Evolutionary conservation across 805 yeast species (phyloP).

Genomic region (Candida mattraensis): DNA sequence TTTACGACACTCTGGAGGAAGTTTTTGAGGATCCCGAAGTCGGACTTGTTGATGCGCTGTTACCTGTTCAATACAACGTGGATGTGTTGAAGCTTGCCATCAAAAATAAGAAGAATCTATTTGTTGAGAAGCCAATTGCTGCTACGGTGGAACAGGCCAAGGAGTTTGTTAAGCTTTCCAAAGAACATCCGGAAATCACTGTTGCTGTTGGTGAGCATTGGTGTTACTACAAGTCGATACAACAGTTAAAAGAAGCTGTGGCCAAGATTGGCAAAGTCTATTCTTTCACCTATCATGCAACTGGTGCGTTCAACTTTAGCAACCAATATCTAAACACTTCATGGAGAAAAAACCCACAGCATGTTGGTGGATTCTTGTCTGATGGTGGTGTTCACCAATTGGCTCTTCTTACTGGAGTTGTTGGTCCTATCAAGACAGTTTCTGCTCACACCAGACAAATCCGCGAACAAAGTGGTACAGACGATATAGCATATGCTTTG

Average conservation of each 20-base stretch:
- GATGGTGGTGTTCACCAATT: slow-evolving; percentile 98
- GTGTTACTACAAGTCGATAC: slow-evolving; percentile 66
- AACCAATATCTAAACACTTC: slow-evolving; percentile 66
- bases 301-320: slow-evolving; percentile 65
- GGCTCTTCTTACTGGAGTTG: slow-evolving; percentile 77
- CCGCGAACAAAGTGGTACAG: slow-evolving; percentile 74
- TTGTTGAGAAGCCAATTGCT: slow-evolving; percentile 90
- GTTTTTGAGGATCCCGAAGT: slow-evolving; percentile 64
- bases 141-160: slow-evolving; percentile 79
- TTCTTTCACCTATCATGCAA: slow-evolving; percentile 69
- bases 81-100: slow-evolving; percentile 69
- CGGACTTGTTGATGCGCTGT: slow-evolving; percentile 78
- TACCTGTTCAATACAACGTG: slow-evolving; percentile 84
- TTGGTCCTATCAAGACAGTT: slow-evolving; percentile 71
- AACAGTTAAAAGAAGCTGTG: slow-evolving; percentile 53
- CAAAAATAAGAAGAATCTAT: slow-evolving; percentile 72
- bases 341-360: slow-evolving; percentile 91
- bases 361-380: slow-evolving; percentile 87
- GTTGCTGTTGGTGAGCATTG: slow-evolving; percentile 85
- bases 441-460: slow-evolving; percentile 79
- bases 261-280: slow-evolving; percentile 71
- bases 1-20: slow-evolving; percentile 62
- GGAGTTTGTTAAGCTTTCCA: slow-evolving; percentile 69
- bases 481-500: slow-evolving; percentile 76
- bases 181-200: slow-evolving; percentile 57